Base-by-base conservation (phyloP, 441 rosid species). In the Croton setiger region DNA sequence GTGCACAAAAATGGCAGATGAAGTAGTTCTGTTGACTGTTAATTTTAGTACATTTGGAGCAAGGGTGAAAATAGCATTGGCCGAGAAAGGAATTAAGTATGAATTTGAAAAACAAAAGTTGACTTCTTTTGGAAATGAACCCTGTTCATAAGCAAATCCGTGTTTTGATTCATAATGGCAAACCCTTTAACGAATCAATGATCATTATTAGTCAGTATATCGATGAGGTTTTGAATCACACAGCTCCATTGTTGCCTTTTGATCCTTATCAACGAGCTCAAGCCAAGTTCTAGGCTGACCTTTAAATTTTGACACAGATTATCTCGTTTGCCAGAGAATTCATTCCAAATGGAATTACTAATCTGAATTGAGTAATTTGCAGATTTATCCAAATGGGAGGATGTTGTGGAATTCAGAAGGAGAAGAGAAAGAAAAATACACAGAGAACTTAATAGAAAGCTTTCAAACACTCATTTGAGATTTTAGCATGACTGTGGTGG, bases 391-490 rank as follows among this genome's bases (percentile, higher is more conserved):
- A 1, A 35, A 45, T 47, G 72, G 47, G 5, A 35, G 3, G 11
- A 68, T 47, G 72, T n/a, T 68, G 18, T 59, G 63, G 64, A 4
- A 8, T 47, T 31, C 67, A 3, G 56, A 59, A 68, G 65, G 72
- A 0, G 72, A 59, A 59, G 65, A 3, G 48, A 68, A 59, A 20
- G 65, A 68, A 68, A 36, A 64, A 20, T 3, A 27, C n/a, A 55
- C 15, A 33, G 55, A 66, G 20, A 45, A 66, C 0, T 44, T 68
- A 10, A 68, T 59, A 45, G 64, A 68, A 33, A 20, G 47, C 64
- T 47, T 58, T 11, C 27, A 59, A 10, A 20, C 63, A n/a, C 21
- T 0, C 72, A 3, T 58, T 47, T 48, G 65, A 58, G 23, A 12
- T 0, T 45, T 68, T 7, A 68, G 58, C 8, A 14, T 58, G 58